Base-by-base conservation (phyloP, 169 alveolate species). In the Cryptosporidium meleagridis region DNA sequence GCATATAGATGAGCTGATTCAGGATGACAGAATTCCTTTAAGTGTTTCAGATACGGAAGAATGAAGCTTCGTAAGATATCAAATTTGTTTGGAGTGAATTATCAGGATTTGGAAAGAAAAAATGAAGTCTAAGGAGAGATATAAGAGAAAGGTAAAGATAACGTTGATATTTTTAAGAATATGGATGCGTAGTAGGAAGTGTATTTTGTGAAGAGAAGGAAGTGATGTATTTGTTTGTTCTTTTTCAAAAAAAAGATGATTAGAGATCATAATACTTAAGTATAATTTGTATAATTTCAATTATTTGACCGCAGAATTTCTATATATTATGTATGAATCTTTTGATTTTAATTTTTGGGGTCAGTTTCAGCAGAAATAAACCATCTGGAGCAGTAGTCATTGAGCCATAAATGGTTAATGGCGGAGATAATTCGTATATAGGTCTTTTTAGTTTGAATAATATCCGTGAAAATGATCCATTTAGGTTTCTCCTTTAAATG, bases 381-480 rank as follows among this genome's bases (percentile, higher is more conserved):
- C 89, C 89, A 80, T n/a, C 31, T 80, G 26, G 89, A 65, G 33
- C 89, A 80, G 29, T 62, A 62, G n/a, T 80, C 89, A 31, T 31
- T 12, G 4, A 92, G 75, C 94, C 94, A 92, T 1, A 72, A 69
- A 12, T 73, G 92, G 8, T 92, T 91, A 35, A 92, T 85, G 18
- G 91, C 91, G 23, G 94, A 91, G 10, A 96, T 95, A 45, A 93
- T 94, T 53, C 97, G 92, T n/a, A 96, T 92, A 92, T 96, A 97
- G 21, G 94, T 94, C 85, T 96, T 94, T 31, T 94, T 94, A 1
- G 99, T 97, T 62, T 93, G 85, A 8, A 96, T 93, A 33, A 97
- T 93, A 91, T 97, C 99, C 53, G 96, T 94, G 85, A 91, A 97
- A 37, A 96, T 87, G 23, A 97, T 75, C 93, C 94, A 95, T 29